Conservation (phyloP, 164 flowering plant species). For the Euptelea pleiosperma region DNA sequence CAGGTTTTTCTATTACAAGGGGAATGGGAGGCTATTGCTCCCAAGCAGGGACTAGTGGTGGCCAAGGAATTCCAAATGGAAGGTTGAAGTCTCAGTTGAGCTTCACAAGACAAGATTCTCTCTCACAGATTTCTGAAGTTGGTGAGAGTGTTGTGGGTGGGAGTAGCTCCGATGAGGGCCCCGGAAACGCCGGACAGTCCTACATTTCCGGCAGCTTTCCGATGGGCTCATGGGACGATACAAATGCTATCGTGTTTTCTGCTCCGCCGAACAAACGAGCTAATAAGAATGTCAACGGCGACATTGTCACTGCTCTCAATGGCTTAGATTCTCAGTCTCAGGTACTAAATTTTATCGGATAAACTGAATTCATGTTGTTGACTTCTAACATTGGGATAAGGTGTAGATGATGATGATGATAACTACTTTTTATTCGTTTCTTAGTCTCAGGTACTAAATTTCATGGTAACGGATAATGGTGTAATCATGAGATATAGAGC, state of each 20-base stretch:
- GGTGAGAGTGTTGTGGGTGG: conserved; percentile 39
- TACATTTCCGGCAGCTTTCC: conserved; percentile 36
- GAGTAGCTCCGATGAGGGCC: conserved; percentile 30
- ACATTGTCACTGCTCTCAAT: conserved; percentile 28
- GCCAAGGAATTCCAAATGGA: conserved; percentile 32
- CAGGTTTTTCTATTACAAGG: conserved; percentile 51
- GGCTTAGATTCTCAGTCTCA: conserved; percentile 48
- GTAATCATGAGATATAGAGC: no score
- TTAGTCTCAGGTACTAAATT: no score
- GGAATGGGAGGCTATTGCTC: conserved; percentile 37
- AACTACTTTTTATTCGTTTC: no score
- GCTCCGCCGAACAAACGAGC: conserved; percentile 37
- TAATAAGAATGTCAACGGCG: conserved; percentile 38
- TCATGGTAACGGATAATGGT: no score
- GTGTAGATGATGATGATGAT: no score
- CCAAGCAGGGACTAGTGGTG: conserved; percentile 30
- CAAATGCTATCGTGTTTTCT: conserved; percentile 53
- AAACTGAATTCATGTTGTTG: no score
- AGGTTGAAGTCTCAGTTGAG: conserved; percentile 67
- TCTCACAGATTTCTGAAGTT: conserved; percentile 65
- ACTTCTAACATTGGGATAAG: no score
- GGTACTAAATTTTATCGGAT: conserved; percentile 33
- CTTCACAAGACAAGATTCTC: conserved; percentile 74
- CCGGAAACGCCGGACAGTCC: conserved; percentile 33
- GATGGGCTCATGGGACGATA: conserved; percentile 61